Conservation (phyloP, 2,329 filamentous ascomycete genomes). For the Bipolaris cookei region DNA sequence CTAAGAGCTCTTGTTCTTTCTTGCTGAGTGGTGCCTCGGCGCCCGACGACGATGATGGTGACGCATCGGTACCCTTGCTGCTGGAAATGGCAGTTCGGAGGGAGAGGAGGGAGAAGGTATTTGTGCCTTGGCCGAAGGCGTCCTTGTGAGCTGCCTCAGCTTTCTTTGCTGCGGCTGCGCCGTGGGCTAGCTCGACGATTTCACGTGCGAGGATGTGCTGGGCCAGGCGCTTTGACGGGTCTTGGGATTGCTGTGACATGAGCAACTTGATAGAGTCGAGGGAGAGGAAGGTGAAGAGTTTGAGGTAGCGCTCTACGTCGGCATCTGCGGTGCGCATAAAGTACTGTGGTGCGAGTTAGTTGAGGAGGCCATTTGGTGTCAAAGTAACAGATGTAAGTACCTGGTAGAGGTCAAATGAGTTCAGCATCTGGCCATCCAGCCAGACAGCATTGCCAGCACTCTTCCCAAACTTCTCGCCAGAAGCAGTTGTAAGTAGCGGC, state of each 20-base stretch:
- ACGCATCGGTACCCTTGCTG: constrained; percentile 3
- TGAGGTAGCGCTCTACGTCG: constrained; percentile 81
- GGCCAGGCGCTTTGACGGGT: constrained; percentile 75
- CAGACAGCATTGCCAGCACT: constrained; percentile 92
- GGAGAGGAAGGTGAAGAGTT: constrained; percentile 89
- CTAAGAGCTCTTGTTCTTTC: constrained; percentile 23
- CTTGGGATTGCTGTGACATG: constrained; percentile 70
- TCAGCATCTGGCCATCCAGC: constrained; percentile 83
- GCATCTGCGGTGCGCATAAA: constrained; percentile 83
- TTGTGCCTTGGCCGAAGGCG: constrained; percentile 49
- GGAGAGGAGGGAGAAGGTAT: constrained; percentile 36
- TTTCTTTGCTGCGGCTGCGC: constrained; percentile 65
- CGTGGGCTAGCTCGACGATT: constrained; percentile 80
- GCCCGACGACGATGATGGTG: background rate
- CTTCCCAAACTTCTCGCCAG: constrained; percentile 93
- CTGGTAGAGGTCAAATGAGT: constrained; percentile 82
- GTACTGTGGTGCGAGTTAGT: constrained; percentile 61
- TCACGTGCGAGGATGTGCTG: constrained; percentile 86
- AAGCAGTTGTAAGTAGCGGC: constrained; percentile 82
- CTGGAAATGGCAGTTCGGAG: constrained; percentile 29
- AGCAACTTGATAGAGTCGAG: constrained; percentile 68
- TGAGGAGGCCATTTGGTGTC: background rate
- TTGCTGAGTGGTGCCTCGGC: constrained; percentile 9
- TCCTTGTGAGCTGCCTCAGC: constrained; percentile 65
- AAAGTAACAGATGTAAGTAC: constrained; percentile 46